Evolutionary conservation across 768 basidiomycete species (phyloP).

Genomic region (Mycena haematopus): DNA sequence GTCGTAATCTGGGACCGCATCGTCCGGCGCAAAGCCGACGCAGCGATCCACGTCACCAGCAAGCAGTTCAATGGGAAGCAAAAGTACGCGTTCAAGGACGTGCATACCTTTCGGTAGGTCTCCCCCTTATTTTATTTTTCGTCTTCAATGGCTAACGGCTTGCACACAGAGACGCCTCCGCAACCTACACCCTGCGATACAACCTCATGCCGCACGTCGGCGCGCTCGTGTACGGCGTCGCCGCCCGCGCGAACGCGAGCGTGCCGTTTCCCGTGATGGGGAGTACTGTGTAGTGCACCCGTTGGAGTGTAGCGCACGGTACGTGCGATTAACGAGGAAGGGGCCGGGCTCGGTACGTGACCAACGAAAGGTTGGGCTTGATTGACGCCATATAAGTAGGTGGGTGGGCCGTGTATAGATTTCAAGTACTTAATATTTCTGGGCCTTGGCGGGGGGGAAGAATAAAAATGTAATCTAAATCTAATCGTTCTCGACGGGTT

Average conservation of each 20-base stretch:
- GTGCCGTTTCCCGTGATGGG: conserved; percentile 33
- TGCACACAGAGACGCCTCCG: conserved; percentile 63
- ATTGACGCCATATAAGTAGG: too few species aligned
- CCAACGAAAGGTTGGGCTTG: too few species aligned
- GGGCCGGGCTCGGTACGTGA: too few species aligned
- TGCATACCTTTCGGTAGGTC: conserved; percentile 19
- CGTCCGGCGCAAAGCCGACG: conserved; percentile 79
- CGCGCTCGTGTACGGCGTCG: conserved; percentile 78
- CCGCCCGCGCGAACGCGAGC: conserved; percentile 46
- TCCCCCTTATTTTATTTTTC: neutral
- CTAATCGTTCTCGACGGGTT: too few species aligned
- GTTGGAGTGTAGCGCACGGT: too few species aligned
- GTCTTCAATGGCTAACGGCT: neutral
- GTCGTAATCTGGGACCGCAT: conserved; percentile 95
- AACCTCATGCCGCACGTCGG: conserved; percentile 94
- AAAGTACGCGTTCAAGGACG: conserved; percentile 85
- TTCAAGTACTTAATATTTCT: too few species aligned
- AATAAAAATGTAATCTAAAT: too few species aligned
- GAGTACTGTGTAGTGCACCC: conserved; percentile 3
- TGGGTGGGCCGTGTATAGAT: too few species aligned
- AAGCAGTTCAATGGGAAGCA: conserved; percentile 51
- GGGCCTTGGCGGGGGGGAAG: too few species aligned
- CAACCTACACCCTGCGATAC: conserved; percentile 80
- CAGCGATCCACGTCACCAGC: conserved; percentile 64
- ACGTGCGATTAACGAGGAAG: too few species aligned